phyloP scores from a whole-genome alignment of 306 rosid genomes.

The Cicer yamashitae region DNA sequence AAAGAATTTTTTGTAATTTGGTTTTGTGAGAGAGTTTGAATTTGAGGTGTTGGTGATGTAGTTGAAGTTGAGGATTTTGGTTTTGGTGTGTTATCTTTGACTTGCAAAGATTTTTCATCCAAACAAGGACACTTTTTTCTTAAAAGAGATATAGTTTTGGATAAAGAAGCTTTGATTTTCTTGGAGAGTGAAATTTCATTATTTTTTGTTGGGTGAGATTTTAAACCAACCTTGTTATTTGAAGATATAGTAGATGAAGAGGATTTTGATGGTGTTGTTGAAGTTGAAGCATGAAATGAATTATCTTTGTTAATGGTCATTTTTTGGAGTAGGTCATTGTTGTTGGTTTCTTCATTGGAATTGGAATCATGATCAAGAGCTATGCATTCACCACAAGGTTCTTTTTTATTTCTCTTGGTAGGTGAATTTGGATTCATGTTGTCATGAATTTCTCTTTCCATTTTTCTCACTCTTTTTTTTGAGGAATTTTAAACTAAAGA shows the following conservation, averaged over 20 bases:
- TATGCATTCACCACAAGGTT: background rate
- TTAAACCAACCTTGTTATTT: conserved; percentile 67
- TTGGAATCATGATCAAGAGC: background rate
- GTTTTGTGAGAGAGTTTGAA: conserved; percentile 37
- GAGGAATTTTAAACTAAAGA: background rate
- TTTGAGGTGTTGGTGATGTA: conserved; percentile 13
- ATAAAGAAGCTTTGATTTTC: conserved; percentile 39
- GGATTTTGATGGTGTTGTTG: conserved; percentile 60
- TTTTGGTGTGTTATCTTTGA: conserved; percentile 47
- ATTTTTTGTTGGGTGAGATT: conserved; percentile 62
- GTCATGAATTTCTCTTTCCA: conserved; percentile 50
- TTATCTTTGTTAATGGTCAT: too few relatives aligned
- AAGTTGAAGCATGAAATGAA: conserved; percentile 61
- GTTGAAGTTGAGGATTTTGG: conserved; percentile 32
- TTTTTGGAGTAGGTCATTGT: too few relatives aligned
- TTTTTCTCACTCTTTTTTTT: conserved; percentile 15
- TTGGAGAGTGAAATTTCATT: conserved; percentile 39
- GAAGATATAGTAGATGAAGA: conserved; percentile 66
- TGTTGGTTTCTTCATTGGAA: background rate
- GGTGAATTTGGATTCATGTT: conserved; percentile 39
- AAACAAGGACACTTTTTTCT: conserved; percentile 69
- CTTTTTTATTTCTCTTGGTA: conserved; percentile 1
- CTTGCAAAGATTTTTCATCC: conserved; percentile 67
- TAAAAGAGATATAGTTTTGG: conserved; percentile 51
- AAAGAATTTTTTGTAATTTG: conserved; percentile 23